Conservation (phyloP, 805 yeast species). For the Metschnikowia continentalis region DNA sequence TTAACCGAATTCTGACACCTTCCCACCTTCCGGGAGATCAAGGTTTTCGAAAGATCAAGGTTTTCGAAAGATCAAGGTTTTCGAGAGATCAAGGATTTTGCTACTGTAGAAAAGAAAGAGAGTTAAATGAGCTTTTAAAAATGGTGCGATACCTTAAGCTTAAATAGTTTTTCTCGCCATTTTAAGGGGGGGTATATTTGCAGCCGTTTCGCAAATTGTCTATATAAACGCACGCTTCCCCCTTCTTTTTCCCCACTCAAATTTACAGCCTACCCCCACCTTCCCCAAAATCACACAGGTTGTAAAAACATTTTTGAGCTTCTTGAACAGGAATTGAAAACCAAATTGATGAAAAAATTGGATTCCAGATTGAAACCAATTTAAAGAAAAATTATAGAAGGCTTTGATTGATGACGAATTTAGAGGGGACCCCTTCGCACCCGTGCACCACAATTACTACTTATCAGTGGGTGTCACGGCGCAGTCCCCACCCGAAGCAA, state of each 20-base stretch:
- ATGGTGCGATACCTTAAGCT: background rate
- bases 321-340: too few relatives aligned
- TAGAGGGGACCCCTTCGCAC: background rate
- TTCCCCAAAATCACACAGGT: too few relatives aligned
- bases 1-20: too few relatives aligned
- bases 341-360: background rate
- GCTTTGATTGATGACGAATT: background rate
- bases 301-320: too few relatives aligned
- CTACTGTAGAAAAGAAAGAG: too few relatives aligned
- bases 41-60: too few relatives aligned
- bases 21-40: too few relatives aligned
- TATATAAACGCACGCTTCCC: background rate
- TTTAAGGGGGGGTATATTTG: background rate
- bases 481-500: background rate
- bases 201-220: constrained; percentile 1
- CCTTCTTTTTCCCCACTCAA: background rate
- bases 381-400: background rate
- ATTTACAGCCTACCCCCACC: background rate
- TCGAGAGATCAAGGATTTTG: too few relatives aligned
- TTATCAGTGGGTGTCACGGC: background rate
- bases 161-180: background rate
- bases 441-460: background rate
- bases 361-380: background rate
- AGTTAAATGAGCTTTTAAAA: background rate
- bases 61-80: too few relatives aligned